phyloP scores from a whole-genome alignment of 2,329 filamentous ascomycete genomes.

The Orbilia quercus region DNA sequence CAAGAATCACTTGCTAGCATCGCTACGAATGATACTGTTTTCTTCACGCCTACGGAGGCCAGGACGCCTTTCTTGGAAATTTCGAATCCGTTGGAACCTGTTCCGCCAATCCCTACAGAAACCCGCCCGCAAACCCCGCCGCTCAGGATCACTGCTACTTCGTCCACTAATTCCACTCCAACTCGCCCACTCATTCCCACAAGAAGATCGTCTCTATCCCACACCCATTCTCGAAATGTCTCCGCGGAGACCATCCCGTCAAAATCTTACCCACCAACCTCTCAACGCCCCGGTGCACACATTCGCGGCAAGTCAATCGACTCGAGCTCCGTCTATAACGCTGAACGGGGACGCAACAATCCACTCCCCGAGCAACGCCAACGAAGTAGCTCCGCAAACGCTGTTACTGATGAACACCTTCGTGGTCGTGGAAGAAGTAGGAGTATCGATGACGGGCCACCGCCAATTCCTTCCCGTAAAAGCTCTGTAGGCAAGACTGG shows the following conservation, averaged over 20 bases:
- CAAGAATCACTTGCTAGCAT: slow-evolving; percentile 36
- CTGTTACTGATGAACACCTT: slow-evolving; percentile 20
- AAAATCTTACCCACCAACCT: slow-evolving; percentile 48
- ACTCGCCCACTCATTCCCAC: slow-evolving; percentile 35
- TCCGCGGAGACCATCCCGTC: slow-evolving; percentile 40
- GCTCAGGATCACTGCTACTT: slow-evolving; percentile 19
- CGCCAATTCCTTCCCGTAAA: slow-evolving; percentile 47
- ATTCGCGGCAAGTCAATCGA: slow-evolving; percentile 50
- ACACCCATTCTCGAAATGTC: slow-evolving; percentile 42
- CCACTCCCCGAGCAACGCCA: slow-evolving; percentile 41
- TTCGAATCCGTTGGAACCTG: slow-evolving; percentile 26
- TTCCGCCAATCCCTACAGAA: slow-evolving; percentile 22
- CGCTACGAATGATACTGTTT: slow-evolving; percentile 46
- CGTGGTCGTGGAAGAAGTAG: slow-evolving; percentile 47
- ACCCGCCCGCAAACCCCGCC: slow-evolving; percentile 23
- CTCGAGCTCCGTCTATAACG: slow-evolving; percentile 46
- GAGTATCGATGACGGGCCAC: slow-evolving; percentile 51
- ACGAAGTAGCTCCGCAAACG: slow-evolving; percentile 50
- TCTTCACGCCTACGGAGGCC: slow-evolving; percentile 47
- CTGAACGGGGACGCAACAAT: slow-evolving; percentile 28
- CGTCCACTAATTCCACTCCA: slow-evolving; percentile 44
- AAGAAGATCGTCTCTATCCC: slow-evolving; percentile 40
- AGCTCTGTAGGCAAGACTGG: slow-evolving; percentile 53
- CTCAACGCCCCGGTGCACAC: slow-evolving; percentile 36
- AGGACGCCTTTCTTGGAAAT: slow-evolving; percentile 26